phyloP scores from a whole-genome alignment of 2,329 filamentous ascomycete genomes.

The Phyllachora maydis region DNA sequence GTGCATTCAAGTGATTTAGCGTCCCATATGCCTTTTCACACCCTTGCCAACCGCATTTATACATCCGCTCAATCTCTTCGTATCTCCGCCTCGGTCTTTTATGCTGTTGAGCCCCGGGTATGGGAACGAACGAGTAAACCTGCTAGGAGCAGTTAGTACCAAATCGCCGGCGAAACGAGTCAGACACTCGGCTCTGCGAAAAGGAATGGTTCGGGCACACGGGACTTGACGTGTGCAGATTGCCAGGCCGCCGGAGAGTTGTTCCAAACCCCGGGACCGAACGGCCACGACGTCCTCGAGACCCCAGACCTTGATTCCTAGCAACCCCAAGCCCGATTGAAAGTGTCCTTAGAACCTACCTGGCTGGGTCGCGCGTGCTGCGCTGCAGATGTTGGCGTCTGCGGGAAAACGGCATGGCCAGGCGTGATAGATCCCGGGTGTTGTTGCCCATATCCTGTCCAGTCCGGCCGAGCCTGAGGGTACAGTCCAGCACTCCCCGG shows the following conservation, averaged over 20 bases:
- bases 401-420: constrained; percentile 31
- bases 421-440: constrained; percentile 25
- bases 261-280: too few species aligned
- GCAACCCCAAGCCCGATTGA: too few species aligned
- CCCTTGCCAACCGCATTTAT: constrained; percentile 96
- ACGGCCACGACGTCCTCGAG: too few species aligned
- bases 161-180: too few species aligned
- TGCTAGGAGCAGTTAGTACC: constrained; percentile 22
- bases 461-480: constrained; percentile 52
- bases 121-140: constrained; percentile 96
- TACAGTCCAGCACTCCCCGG: constrained; percentile 38
- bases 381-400: constrained; percentile 31
- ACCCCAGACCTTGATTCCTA: too few species aligned
- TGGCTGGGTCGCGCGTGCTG: constrained; percentile 35
- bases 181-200: too few species aligned
- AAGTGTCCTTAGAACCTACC: constrained; percentile 33
- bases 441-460: constrained; percentile 43
- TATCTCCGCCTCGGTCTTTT: constrained; percentile 86
- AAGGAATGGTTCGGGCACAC: too few species aligned
- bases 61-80: constrained; percentile 98
- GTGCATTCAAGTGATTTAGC: constrained; percentile 89
- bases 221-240: too few species aligned
- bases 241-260: too few species aligned
- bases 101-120: constrained; percentile 90
- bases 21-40: constrained; percentile 98